A percentile compares a stretch with the other conserved stretches of the same genome.
These are phyloP conservation scores for Alternaria tenuissima DNA, from an alignment of 2,329 filamentous ascomycete genomes.

Conservation along the genomic window DNA sequence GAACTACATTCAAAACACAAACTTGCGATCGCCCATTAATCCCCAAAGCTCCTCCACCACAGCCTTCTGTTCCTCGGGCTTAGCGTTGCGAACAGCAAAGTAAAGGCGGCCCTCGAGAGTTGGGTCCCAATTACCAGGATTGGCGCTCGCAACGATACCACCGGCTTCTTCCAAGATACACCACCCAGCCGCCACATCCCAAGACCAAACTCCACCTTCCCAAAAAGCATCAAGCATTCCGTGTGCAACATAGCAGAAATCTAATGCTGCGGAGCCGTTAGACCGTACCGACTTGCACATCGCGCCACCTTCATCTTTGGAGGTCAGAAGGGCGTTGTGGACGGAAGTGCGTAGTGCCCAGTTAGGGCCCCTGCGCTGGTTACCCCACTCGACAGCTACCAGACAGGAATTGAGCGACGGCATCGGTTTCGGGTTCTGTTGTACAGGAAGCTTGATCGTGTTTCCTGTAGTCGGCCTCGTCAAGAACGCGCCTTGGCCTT, in stretches of 20 bases:
- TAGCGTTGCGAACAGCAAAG: slow-evolving; percentile 44
- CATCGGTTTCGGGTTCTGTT: slow-evolving; percentile 38
- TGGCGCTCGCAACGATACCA: slow-evolving; percentile 47
- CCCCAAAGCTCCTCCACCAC: slow-evolving; percentile 49
- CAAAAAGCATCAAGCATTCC: slow-evolving; percentile 48
- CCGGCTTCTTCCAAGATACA: slow-evolving; percentile 51
- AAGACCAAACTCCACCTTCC: slow-evolving; percentile 49
- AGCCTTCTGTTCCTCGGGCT: slow-evolving; percentile 39
- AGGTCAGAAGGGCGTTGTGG: slow-evolving; percentile 40
- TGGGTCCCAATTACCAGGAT: slow-evolving; percentile 48
- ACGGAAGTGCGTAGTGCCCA: slow-evolving; percentile 47
- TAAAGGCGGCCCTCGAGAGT: slow-evolving; percentile 46
- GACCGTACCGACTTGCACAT: slow-evolving; percentile 48
- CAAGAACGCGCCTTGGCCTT: slow-evolving; percentile 43
- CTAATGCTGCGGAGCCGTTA: slow-evolving; percentile 48
- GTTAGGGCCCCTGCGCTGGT: slow-evolving; percentile 47
- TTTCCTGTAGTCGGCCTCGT: slow-evolving; percentile 29
- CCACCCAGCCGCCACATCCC: slow-evolving; percentile 52
- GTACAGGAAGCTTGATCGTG: slow-evolving; percentile 39
- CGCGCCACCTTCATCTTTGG: slow-evolving; percentile 37
- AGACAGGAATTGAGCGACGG: slow-evolving; percentile 43
- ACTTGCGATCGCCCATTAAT: slow-evolving; percentile 46
- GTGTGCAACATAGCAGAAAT: slow-evolving; percentile 52
- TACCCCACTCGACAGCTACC: slow-evolving; percentile 50
- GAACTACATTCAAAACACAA: slow-evolving; percentile 26